Conservation (phyloP, 768 basidiomycete species). For the Rhodocollybia butyracea region DNA sequence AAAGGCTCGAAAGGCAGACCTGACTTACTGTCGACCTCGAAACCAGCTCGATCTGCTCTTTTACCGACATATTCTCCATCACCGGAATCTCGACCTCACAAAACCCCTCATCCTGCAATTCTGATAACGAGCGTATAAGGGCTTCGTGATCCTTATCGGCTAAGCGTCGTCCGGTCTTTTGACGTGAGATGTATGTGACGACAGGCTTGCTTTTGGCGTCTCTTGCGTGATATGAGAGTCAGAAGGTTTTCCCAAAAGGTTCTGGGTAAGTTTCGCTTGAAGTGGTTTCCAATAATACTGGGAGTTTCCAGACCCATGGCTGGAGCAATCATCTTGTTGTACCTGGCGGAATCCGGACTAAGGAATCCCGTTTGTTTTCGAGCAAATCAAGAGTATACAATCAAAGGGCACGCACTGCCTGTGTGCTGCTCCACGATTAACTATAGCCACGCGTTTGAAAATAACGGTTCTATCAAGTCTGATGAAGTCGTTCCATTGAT, state of each 20-base stretch:
- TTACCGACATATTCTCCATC: conserved; percentile 45
- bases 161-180: conserved; percentile 39
- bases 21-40: conserved; percentile 66
- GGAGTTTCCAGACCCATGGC: conserved; percentile 24
- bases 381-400: too few species aligned
- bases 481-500: too few species aligned
- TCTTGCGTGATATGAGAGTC: conserved; percentile 13
- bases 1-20: too few species aligned
- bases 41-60: conserved; percentile 58
- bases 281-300: conserved; percentile 38
- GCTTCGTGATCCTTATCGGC: conserved; percentile 44
- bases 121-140: conserved; percentile 43
- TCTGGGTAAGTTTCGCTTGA: conserved; percentile 23
- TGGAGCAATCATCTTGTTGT: conserved; percentile 35
- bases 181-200: conserved; percentile 61
- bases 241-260: conserved; percentile 27
- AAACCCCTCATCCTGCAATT: conserved; percentile 48
- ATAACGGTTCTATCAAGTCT: too few species aligned
- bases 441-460: conserved; percentile 58
- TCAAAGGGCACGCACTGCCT: conserved; percentile 31
- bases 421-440: conserved; percentile 65
- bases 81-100: conserved; percentile 41
- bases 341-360: conserved; percentile 25
- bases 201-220: conserved; percentile 20
- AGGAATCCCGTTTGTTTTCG: conserved; percentile 14